Evolutionary conservation across 495 filamentous ascomycete genomes (phyloP), one percentile per base, ranked within the genome.

Genomic region (Thermochaetoides thermophila): DNA sequence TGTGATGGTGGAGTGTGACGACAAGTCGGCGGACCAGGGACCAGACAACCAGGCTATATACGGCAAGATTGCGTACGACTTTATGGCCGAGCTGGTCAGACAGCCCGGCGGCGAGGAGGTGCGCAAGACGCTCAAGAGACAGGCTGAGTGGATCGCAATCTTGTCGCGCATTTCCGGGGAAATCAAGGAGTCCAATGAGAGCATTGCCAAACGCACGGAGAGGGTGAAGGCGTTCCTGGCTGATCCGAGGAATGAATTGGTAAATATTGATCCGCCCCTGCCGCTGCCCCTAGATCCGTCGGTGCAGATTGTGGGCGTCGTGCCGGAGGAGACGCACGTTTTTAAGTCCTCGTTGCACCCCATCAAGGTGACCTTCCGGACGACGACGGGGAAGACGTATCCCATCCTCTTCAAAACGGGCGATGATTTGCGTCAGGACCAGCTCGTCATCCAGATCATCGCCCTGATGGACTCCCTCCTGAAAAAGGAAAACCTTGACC

Each of bases 361-460:
- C 1, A 74, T 99, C 17, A 79, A 82, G 40, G 69, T 96, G n/a
- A 79, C 80, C 20, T 92, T 96, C 59, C 84, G 79, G 50, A 92
- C 84, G 0, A 63, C 69, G 1, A 68, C 74, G 4, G 80, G 79
- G 3, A 62, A 64, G 24, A 78, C 77, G 39, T 96, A 96, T 52
- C 78, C 84, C 12, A 76, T 99, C 32, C 74, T 95, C 28, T 96
- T 96, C 70, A 99, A 99, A 56, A 85, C 84, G 3, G 89, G 89
- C 25, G 89, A 99, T 48, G 89, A 99, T 49, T 69, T 99, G 24
- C 81, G 89, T 1, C 89, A 99, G 56, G 89, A 99, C 46, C 89
- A 99, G 54, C 72, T 99, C 0, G 85, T 96, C 29, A 91, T 99
- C 40, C 89, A 99, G 42, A 95, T 96, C 45, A 92, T 99, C 53